These are phyloP conservation scores for Ananas comosus DNA, from an alignment of 176 grass and related monocot species.

Conservation along the genomic window DNA sequence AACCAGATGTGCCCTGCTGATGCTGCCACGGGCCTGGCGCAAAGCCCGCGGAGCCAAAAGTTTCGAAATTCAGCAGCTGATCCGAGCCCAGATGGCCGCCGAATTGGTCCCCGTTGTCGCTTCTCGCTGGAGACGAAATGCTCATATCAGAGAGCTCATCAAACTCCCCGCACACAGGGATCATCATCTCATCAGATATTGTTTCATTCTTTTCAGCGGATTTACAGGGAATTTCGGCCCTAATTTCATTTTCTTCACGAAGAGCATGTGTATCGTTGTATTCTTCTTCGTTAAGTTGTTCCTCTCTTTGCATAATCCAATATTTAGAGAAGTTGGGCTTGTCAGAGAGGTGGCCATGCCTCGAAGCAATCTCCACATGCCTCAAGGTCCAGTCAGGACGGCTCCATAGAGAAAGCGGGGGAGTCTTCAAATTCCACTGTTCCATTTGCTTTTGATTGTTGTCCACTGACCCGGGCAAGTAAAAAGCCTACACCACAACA, in stretches of 20 bases:
- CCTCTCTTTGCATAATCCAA: not conserved
- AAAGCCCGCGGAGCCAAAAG: not conserved
- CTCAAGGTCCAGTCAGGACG: slow-evolving; percentile 59
- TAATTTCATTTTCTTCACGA: slow-evolving; percentile 12
- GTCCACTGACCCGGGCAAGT: slow-evolving; percentile 76
- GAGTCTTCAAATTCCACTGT: slow-evolving; percentile 77
- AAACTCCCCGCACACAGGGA: not conserved
- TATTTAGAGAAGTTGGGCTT: slow-evolving; percentile 14
- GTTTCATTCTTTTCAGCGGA: slow-evolving; percentile 8
- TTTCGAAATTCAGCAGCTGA: not conserved
- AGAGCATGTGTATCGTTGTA: slow-evolving; percentile 12
- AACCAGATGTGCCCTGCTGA: slow-evolving; percentile 8
- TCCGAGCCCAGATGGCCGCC: slow-evolving; percentile 7
- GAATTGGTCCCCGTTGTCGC: slow-evolving; percentile 12
- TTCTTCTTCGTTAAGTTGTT: slow-evolving; percentile 1
- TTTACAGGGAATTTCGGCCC: slow-evolving; percentile 25
- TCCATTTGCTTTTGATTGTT: slow-evolving; percentile 67
- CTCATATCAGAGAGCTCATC: slow-evolving; percentile 32
- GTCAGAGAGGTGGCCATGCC: slow-evolving; percentile 33
- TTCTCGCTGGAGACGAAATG: slow-evolving; percentile 39
- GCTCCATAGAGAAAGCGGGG: slow-evolving; percentile 82
- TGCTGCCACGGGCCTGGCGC: not conserved
- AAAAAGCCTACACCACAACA: slow-evolving; percentile 24
- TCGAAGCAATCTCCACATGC: slow-evolving; percentile 56
- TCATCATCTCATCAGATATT: slow-evolving; percentile 14